Conservation (phyloP, 1,284 basidiomycete genomes). For the Puccinia coronata region DNA sequence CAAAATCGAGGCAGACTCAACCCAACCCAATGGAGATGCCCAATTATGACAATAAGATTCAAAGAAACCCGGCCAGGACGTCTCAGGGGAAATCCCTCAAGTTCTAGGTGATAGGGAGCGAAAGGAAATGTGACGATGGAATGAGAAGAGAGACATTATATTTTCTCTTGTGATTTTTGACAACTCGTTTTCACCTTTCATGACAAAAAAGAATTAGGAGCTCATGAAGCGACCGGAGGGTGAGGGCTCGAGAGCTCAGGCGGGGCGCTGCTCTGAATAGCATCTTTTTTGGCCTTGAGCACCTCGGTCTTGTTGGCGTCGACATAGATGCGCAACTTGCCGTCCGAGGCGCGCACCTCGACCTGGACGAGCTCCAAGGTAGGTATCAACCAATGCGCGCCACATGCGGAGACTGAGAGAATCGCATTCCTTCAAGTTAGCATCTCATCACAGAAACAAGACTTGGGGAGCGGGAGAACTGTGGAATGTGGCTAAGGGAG, state of each 20-base stretch:
- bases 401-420: constrained; percentile 36
- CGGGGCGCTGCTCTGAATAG: constrained; percentile 22
- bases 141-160: too few species aligned
- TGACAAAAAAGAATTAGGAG: too few species aligned
- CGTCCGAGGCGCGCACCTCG: constrained; percentile 29
- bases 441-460: background rate
- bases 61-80: too few species aligned
- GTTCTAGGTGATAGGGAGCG: too few species aligned
- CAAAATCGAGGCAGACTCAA: too few species aligned
- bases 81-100: too few species aligned
- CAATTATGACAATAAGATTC: too few species aligned
- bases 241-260: background rate
- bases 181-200: too few species aligned
- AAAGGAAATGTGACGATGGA: too few species aligned
- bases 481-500: background rate
- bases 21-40: too few species aligned
- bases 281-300: background rate
- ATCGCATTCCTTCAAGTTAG: background rate
- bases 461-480: background rate
- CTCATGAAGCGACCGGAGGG: background rate
- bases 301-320: constrained; percentile 12
- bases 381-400: constrained; percentile 42
- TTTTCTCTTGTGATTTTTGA: too few species aligned
- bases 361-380: constrained; percentile 35
- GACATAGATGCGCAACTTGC: constrained; percentile 28